A percentile compares a stretch with the other conserved stretches of the same genome.
phyloP scores from a whole-genome alignment of 1,284 basidiomycete species.

The Xerocomus alliaceus region DNA sequence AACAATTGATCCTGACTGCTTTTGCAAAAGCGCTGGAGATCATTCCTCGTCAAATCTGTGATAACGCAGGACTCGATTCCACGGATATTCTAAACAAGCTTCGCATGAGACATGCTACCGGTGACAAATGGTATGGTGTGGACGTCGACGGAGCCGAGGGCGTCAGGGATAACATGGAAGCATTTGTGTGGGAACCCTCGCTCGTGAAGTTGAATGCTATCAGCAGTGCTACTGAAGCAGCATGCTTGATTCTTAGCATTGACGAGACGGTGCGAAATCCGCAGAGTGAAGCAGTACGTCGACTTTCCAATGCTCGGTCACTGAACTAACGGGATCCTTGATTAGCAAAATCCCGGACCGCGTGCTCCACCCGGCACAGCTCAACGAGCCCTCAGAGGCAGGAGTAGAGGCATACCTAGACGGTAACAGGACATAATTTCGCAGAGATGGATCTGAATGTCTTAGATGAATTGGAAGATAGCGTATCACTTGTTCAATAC shows the following conservation, averaged over 20 bases:
- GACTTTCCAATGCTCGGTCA: slow-evolving; percentile 11
- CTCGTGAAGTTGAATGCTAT: slow-evolving; percentile 96
- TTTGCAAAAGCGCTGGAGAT: slow-evolving; percentile 98
- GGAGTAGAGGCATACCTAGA: slow-evolving; percentile 79
- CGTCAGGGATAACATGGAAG: slow-evolving; percentile 94
- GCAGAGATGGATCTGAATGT: slow-evolving; percentile 7
- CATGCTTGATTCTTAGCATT: slow-evolving; percentile 92
- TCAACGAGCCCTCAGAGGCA: slow-evolving; percentile 80
- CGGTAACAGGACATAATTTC: slow-evolving; percentile 49
- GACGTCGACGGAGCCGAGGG: slow-evolving; percentile 91
- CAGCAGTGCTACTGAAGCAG: slow-evolving; percentile 93
- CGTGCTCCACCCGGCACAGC: slow-evolving; percentile 85
- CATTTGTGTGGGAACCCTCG: slow-evolving; percentile 98
- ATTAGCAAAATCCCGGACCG: slow-evolving; percentile 76
- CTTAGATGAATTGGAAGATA: slow-evolving; percentile 12
- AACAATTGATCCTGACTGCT: slow-evolving; percentile 93
- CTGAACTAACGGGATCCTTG: slow-evolving; percentile 17
- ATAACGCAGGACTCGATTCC: slow-evolving; percentile 98
- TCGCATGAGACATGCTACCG: slow-evolving; percentile 93
- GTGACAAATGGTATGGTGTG: slow-evolving; percentile 90
- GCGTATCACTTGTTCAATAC: slow-evolving; percentile 26
- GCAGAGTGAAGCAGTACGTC: slow-evolving; percentile 83
- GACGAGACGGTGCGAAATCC: slow-evolving; percentile 96
- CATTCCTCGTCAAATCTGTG: slow-evolving; percentile 97
- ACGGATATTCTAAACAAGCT: slow-evolving; percentile 98